A percentile compares a stretch with the other conserved stretches of the same genome.
phyloP scores from a whole-genome alignment of 2,329 filamentous ascomycete species.

The Sarocladium oryzae region DNA sequence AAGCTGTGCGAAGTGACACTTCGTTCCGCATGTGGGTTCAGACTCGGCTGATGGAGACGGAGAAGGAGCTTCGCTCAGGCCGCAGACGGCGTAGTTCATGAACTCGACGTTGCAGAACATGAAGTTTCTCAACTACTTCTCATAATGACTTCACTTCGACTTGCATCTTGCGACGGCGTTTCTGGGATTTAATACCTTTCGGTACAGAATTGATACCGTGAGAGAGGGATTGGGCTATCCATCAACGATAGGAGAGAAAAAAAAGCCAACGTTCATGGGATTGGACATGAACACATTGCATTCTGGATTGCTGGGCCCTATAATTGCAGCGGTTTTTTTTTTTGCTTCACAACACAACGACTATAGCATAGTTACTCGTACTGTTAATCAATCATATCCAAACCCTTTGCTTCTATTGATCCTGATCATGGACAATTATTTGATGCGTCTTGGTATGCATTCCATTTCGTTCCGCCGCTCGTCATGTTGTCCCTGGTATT shows the following conservation, averaged over 20 bases:
- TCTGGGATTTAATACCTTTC: background rate
- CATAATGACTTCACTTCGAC: background rate
- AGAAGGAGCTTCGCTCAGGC: constrained; percentile 49
- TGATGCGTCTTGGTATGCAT: background rate
- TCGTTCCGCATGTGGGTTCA: constrained; percentile 53
- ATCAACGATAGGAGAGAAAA: background rate
- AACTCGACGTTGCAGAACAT: background rate
- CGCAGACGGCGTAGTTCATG: constrained; percentile 34
- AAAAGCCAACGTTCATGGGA: too few species aligned
- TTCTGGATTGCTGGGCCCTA: too few species aligned
- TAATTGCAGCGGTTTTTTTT: too few species aligned
- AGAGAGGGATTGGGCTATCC: background rate
- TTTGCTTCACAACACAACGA: too few species aligned
- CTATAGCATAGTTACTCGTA: too few species aligned
- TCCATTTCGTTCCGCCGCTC: too few species aligned
- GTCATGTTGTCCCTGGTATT: too few species aligned
- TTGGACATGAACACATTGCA: too few species aligned
- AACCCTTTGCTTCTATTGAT: too few species aligned
- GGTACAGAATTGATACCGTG: background rate
- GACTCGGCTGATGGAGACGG: constrained; percentile 52
- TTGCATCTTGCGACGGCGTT: constrained; percentile 1
- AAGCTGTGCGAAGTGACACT: constrained; percentile 43
- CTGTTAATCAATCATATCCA: too few species aligned
- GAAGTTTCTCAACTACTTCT: background rate
- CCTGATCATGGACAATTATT: too few species aligned